phyloP scores from a whole-genome alignment of 192 early-diverging fungal genomes.

The Coemansia asiatica region DNA sequence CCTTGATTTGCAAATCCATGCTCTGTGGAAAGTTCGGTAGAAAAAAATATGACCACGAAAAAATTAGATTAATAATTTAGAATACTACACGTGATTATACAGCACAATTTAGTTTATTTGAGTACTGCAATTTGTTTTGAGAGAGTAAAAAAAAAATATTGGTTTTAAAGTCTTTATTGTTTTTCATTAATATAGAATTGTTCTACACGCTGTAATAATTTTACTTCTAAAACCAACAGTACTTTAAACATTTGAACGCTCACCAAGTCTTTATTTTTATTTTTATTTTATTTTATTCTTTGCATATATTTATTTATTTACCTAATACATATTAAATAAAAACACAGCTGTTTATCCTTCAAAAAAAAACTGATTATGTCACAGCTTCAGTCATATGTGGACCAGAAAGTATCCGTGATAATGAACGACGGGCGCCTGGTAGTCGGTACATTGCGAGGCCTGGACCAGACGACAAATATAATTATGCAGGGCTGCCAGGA shows the following conservation, averaged over 20 bases:
- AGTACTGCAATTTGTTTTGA: too few species aligned
- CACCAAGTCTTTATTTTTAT: background rate
- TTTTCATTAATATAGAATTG: too few species aligned
- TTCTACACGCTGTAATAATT: background rate
- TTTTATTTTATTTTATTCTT: background rate
- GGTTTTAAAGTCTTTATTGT: too few species aligned
- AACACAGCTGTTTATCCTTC: background rate
- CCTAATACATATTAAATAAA: background rate
- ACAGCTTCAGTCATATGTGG: constrained; percentile 46
- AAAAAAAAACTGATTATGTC: constrained; percentile 40
- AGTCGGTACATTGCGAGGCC: constrained; percentile 53
- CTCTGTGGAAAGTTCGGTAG: too few species aligned
- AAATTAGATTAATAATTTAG: too few species aligned
- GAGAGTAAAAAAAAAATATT: too few species aligned
- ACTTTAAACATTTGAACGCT: background rate
- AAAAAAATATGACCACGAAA: too few species aligned
- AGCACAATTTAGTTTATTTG: too few species aligned
- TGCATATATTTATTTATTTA: background rate
- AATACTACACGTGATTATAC: too few species aligned
- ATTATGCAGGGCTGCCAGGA: constrained; percentile 56
- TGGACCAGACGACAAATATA: constrained; percentile 58
- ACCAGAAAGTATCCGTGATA: constrained; percentile 37
- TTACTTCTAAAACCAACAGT: background rate
- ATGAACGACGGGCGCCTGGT: constrained; percentile 52
- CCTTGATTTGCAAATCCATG: too few species aligned